phyloP scores from a whole-genome alignment of 176 grass and related monocot species.

The Dendrocalamus sinicus region DNA sequence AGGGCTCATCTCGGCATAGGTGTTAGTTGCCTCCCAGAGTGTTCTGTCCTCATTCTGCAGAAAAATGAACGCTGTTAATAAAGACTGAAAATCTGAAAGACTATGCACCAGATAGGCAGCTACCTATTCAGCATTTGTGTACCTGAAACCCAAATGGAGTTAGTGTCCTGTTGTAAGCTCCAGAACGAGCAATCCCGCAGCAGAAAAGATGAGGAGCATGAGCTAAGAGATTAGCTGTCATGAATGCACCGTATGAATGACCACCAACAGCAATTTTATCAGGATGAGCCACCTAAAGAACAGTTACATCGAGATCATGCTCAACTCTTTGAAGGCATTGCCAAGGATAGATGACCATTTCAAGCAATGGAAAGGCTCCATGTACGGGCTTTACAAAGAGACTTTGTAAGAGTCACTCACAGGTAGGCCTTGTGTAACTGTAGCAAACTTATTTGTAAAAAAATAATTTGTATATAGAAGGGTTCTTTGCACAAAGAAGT shows the following conservation, averaged over 20 bases:
- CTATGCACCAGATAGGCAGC: slow-evolving; percentile 1
- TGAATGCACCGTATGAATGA: slow-evolving; percentile 99
- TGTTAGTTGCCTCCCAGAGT: slow-evolving; percentile 89
- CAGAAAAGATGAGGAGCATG: slow-evolving; percentile 97
- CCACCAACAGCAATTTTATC: slow-evolving; percentile 96
- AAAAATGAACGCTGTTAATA: slow-evolving; percentile 25
- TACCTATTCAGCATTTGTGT: slow-evolving; percentile 11
- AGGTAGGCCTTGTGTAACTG: background rate
- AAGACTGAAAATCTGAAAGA: background rate
- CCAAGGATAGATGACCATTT: slow-evolving; percentile 16
- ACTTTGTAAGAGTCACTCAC: slow-evolving; percentile 3
- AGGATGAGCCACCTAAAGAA: slow-evolving; percentile 84
- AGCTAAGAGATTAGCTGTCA: slow-evolving; percentile 98
- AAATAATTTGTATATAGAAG: background rate
- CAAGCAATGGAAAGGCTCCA: slow-evolving; percentile 5
- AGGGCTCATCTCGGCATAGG: slow-evolving; percentile 96
- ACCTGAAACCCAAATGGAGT: slow-evolving; percentile 99
- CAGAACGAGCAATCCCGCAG: slow-evolving; percentile 93
- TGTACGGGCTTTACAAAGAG: background rate
- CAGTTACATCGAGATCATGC: background rate
- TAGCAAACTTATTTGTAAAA: background rate
- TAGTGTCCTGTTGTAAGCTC: slow-evolving; percentile 97
- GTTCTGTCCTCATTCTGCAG: slow-evolving; percentile 97
- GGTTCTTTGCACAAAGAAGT: background rate
- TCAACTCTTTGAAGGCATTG: slow-evolving; percentile 14